Percentiles rank a stretch among this genome's conserved stretches.
Conservation (phyloP, 345 rosid species). For the Trapa incisa region DNA sequence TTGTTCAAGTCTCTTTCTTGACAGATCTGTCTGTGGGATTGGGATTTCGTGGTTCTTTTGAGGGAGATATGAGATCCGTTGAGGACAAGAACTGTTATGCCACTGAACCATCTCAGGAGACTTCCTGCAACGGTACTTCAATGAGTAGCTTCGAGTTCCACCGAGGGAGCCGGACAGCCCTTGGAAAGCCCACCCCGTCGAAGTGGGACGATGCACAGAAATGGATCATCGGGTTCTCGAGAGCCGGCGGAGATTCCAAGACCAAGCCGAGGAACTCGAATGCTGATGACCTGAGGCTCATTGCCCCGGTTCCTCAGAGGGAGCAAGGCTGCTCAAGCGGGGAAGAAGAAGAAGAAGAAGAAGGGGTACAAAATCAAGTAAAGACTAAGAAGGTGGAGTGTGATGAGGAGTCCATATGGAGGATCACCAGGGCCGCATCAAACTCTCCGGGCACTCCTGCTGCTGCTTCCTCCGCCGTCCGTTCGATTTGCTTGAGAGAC, state of each 20-base stretch:
- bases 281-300: constrained; percentile 78
- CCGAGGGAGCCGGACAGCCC: constrained; percentile 52
- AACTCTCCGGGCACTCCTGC: neutral
- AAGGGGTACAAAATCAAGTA: constrained; percentile 24
- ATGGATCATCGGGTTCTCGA: constrained; percentile 77
- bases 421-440: constrained; percentile 28
- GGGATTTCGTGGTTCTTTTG: constrained; percentile 5
- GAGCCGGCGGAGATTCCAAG: constrained; percentile 26
- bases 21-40: neutral
- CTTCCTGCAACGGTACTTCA: constrained; percentile 16
- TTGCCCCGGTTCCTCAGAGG: constrained; percentile 65
- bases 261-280: constrained; percentile 71
- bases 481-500: constrained; percentile 76
- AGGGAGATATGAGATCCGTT: constrained; percentile 51
- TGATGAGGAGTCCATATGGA: constrained; percentile 55
- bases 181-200: constrained; percentile 84
- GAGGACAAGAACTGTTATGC: constrained; percentile 45
- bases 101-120: constrained; percentile 38
- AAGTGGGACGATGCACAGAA: constrained; percentile 99
- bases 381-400: constrained; percentile 76
- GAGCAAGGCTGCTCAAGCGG: constrained; percentile 45
- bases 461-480: constrained; percentile 12
- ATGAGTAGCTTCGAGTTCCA: constrained; percentile 55
- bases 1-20: neutral
- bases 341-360: constrained; percentile 40